Evolutionary conservation across 495 filamentous ascomycete genomes (phyloP).

Genomic region (Mycothermus thermophilus): DNA sequence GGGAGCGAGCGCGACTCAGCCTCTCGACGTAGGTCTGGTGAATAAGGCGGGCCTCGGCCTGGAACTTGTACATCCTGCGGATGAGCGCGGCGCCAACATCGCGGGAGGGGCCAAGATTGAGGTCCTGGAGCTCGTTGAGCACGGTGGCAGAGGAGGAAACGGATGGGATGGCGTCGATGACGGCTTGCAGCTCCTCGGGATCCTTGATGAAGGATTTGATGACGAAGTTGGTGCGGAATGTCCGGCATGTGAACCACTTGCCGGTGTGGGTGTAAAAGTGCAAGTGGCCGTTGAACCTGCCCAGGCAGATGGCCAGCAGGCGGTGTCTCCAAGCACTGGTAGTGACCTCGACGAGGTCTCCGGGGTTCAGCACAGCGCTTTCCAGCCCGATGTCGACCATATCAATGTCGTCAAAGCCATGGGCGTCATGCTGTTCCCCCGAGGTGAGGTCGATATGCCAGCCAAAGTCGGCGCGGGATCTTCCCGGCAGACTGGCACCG

Average conservation of each 20-base stretch:
- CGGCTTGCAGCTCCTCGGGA: slow-evolving; percentile 38
- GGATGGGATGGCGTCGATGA: slow-evolving; percentile 48
- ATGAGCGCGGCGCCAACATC: slow-evolving; percentile 36
- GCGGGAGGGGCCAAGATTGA: slow-evolving; percentile 39
- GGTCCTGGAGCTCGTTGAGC: slow-evolving; percentile 33
- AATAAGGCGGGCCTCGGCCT: slow-evolving; percentile 32
- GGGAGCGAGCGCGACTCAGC: slow-evolving; percentile 36
- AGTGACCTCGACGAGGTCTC: slow-evolving; percentile 57
- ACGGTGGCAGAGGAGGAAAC: slow-evolving; percentile 14
- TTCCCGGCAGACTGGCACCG: not conserved
- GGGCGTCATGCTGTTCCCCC: slow-evolving; percentile 18
- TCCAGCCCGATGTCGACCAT: slow-evolving; percentile 23
- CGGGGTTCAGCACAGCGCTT: slow-evolving; percentile 40
- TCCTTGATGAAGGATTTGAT: slow-evolving; percentile 47
- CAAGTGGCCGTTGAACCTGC: slow-evolving; percentile 41
- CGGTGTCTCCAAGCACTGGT: slow-evolving; percentile 24
- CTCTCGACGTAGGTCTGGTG: slow-evolving; percentile 37
- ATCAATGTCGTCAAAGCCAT: slow-evolving; percentile 25
- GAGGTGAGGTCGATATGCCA: slow-evolving; percentile 15
- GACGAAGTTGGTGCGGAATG: slow-evolving; percentile 40
- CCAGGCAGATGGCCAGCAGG: slow-evolving; percentile 54
- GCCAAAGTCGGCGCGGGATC: not conserved
- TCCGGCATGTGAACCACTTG: slow-evolving; percentile 49
- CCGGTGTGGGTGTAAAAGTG: slow-evolving; percentile 66
- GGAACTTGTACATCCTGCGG: slow-evolving; percentile 39